Conservation (phyloP, 345 rosid genomes). For the Laguncularia racemosa region DNA sequence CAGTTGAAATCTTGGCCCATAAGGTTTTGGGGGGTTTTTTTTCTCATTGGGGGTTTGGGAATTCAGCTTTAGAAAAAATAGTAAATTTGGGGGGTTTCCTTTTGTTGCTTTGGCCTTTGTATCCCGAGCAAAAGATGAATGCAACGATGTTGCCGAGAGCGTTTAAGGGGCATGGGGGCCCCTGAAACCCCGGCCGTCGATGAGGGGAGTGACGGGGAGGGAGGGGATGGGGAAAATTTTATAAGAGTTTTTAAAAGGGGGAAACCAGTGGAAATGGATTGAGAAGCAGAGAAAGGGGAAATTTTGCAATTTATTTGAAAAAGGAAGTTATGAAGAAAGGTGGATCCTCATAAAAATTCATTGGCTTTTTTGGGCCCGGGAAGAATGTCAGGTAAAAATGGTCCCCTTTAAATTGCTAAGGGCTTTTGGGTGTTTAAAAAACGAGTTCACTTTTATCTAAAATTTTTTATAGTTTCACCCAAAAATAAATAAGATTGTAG, state of each 20-base stretch:
- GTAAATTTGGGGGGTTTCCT: constrained; percentile 36
- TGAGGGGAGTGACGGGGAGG: constrained; percentile 21
- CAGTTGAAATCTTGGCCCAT: constrained; percentile 48
- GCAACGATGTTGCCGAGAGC: constrained; percentile 42
- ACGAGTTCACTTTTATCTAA: no score
- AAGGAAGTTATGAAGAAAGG: no score
- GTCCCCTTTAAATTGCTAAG: no score
- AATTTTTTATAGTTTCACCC: no score
- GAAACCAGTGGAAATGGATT: constrained; percentile 26
- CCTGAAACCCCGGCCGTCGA: constrained; percentile 14
- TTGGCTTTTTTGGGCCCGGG: constrained; percentile 8
- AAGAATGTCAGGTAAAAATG: constrained; percentile 7
- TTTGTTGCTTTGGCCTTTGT: constrained; percentile 54
- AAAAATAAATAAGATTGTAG: no score
- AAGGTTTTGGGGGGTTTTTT: constrained; percentile 61
- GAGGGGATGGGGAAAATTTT: constrained; percentile 48
- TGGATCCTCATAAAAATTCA: constrained; percentile 23
- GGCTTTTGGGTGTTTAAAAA: no score
- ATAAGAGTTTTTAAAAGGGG: no score
- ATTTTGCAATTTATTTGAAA: constrained; percentile 19
- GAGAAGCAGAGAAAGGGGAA: constrained; percentile 32
- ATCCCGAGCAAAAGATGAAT: constrained; percentile 46
- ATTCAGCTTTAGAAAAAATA: constrained; percentile 50
- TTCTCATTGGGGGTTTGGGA: constrained; percentile 81
- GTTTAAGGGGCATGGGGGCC: constrained; percentile 31